A percentile compares a stretch with the other conserved stretches of the same genome.
phyloP scores from a whole-genome alignment of 768 basidiomycete species.

The Gloeophyllum trabeum region DNA sequence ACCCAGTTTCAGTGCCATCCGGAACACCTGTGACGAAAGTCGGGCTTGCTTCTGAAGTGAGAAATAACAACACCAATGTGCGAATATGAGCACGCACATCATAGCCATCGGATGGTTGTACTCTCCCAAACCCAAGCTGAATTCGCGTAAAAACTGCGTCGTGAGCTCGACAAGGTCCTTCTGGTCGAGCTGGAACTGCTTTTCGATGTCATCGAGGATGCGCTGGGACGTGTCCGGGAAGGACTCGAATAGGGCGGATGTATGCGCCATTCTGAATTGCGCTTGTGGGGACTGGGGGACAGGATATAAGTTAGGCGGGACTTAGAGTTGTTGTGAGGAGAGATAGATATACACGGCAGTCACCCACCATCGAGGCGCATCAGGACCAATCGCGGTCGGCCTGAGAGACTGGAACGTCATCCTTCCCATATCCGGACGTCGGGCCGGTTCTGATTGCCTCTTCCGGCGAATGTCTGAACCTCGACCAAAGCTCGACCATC shows the following conservation, averaged over 20 bases:
- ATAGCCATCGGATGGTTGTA: conserved; percentile 86
- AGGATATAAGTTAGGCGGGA: too few relatives aligned
- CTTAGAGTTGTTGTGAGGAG: too few relatives aligned
- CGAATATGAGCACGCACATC: conserved; percentile 43
- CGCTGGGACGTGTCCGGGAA: too few relatives aligned
- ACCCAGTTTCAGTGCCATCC: conserved; percentile 91
- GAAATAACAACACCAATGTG: neutral
- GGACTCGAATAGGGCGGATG: conserved; percentile 25
- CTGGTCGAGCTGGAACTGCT: conserved; percentile 58
- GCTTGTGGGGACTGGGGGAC: too few relatives aligned
- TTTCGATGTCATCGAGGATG: conserved; percentile 54
- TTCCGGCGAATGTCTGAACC: too few relatives aligned
- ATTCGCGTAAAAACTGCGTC: conserved; percentile 70
- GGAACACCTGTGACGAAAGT: conserved; percentile 95
- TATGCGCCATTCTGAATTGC: conserved; percentile 24
- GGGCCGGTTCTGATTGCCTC: too few relatives aligned
- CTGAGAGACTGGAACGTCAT: too few relatives aligned
- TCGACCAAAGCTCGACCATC: too few relatives aligned
- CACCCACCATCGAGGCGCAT: too few relatives aligned
- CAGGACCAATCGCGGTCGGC: too few relatives aligned
- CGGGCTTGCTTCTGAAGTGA: conserved; percentile 47
- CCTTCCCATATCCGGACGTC: too few relatives aligned
- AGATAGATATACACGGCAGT: too few relatives aligned
- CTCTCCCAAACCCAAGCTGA: conserved; percentile 55
- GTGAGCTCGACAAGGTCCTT: conserved; percentile 60